These are phyloP conservation scores for Ichthyophthirius multifiliis DNA, from an alignment of 169 alveolate genomes.

Conservation along the genomic window DNA sequence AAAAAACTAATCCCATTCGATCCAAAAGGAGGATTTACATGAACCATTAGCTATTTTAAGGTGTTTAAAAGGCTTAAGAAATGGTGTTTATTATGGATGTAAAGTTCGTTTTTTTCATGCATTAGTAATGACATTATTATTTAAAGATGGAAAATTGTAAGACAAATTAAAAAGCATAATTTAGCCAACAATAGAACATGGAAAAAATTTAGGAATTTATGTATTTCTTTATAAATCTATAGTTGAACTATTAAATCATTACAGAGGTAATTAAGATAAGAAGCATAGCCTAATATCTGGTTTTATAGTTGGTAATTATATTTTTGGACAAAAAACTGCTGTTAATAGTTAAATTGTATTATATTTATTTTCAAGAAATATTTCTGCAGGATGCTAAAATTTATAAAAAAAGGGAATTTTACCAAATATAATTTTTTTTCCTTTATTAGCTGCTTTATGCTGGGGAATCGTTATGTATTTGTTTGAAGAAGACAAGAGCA, in stretches of 20 bases:
- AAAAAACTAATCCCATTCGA: too few relatives aligned
- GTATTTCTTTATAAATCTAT: conserved; percentile 51
- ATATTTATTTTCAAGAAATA: conserved; percentile 49
- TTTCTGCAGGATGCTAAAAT: conserved; percentile 43
- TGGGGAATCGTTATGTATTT: conserved; percentile 74
- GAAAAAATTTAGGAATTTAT: conserved; percentile 44
- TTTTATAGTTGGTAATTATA: conserved; percentile 33
- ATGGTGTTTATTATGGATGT: conserved; percentile 66
- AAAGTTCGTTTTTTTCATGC: conserved; percentile 61
- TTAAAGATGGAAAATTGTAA: conserved; percentile 30
- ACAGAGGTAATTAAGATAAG: conserved; percentile 15
- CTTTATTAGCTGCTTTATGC: conserved; percentile 31
- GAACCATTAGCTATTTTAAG: background rate
- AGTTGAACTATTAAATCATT: conserved; percentile 20
- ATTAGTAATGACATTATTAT: conserved; percentile 61
- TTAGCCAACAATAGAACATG: conserved; percentile 53
- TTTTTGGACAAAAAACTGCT: conserved; percentile 39
- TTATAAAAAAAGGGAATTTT: conserved; percentile 25
- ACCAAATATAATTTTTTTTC: conserved; percentile 45
- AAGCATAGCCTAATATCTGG: conserved; percentile 53
- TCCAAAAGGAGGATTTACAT: too few relatives aligned
- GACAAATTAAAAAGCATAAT: conserved; percentile 37
- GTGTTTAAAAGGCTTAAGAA: conserved; percentile 46
- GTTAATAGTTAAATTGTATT: conserved; percentile 50
- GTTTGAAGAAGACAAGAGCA: conserved; percentile 54